phyloP scores from a whole-genome alignment of 768 basidiomycete genomes.

The Leccinum imitatum region DNA sequence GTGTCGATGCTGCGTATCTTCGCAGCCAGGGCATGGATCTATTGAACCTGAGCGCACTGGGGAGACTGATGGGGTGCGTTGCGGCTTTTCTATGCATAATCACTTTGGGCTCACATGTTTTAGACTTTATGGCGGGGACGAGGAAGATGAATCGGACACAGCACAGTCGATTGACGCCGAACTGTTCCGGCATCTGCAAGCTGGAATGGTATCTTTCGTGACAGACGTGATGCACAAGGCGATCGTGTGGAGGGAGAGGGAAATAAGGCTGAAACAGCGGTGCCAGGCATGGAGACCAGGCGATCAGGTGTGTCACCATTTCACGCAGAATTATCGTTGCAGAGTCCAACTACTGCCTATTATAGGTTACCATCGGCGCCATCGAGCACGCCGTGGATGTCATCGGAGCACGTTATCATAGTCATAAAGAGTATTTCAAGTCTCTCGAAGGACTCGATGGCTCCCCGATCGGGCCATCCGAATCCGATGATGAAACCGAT shows the following conservation, averaged over 20 bases:
- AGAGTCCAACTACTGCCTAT: slow-evolving; percentile 5
- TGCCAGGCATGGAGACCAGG: slow-evolving; percentile 59
- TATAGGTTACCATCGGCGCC: slow-evolving; percentile 43
- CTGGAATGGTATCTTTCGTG: slow-evolving; percentile 50
- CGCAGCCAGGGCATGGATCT: slow-evolving; percentile 42
- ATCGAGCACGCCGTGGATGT: slow-evolving; percentile 51
- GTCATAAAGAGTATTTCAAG: slow-evolving; percentile 43
- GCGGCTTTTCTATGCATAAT: slow-evolving; percentile 19
- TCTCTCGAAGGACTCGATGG: slow-evolving; percentile 27
- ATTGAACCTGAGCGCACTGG: slow-evolving; percentile 37
- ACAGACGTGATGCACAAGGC: slow-evolving; percentile 49
- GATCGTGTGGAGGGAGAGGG: slow-evolving; percentile 58
- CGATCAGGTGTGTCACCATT: slow-evolving; percentile 38
- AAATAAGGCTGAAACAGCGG: slow-evolving; percentile 53
- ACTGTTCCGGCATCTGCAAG: slow-evolving; percentile 46
- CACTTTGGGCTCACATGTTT: neutral
- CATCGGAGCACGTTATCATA: slow-evolving; percentile 40
- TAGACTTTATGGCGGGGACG: slow-evolving; percentile 29
- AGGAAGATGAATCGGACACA: slow-evolving; percentile 23
- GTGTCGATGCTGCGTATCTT: slow-evolving; percentile 46
- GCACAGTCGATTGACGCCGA: slow-evolving; percentile 46
- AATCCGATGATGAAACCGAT: neutral
- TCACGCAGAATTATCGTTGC: neutral
- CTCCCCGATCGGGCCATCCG: neutral
- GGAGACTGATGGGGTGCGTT: slow-evolving; percentile 43